Conservation (phyloP, 139 green algal species). For the Helicosporidium sp. region DNA sequence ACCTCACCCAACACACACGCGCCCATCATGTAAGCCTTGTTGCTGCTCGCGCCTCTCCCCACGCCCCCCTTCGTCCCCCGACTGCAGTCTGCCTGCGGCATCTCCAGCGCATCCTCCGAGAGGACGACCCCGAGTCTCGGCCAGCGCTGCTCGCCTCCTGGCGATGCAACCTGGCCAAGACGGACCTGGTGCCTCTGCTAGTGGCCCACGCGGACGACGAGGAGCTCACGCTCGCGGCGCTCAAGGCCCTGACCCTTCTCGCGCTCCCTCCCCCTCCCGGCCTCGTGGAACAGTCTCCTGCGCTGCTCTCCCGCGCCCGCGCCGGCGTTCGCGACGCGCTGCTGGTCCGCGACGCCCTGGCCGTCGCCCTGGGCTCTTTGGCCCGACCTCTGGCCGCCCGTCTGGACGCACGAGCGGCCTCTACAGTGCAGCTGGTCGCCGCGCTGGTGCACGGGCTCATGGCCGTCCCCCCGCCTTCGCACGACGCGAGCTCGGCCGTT, state of each 20-base stretch:
- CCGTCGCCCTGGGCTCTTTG: conserved; percentile 32
- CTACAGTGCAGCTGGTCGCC: conserved; percentile 39
- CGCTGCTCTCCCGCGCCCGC: not conserved
- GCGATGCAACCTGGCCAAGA: conserved; percentile 34
- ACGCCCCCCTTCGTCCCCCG: no score
- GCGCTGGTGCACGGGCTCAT: conserved; percentile 65
- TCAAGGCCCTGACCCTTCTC: conserved; percentile 80
- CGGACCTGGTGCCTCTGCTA: conserved; percentile 69
- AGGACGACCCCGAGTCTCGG: conserved; percentile 50
- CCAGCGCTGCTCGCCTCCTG: conserved; percentile 59
- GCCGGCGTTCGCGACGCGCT: conserved; percentile 43
- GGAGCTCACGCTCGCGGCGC: conserved; percentile 64
- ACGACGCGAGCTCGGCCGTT: no score
- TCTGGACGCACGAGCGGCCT: conserved; percentile 22
- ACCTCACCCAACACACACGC: no score
- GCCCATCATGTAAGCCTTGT: no score
- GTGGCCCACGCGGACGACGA: conserved; percentile 46
- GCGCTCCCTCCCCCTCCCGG: conserved; percentile 48
- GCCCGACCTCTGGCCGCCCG: no score
- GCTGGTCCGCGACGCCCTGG: conserved; percentile 38
- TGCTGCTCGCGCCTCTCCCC: no score
- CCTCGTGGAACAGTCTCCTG: not conserved
- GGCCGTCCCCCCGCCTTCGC: conserved; percentile 61
- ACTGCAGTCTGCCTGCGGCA: conserved; percentile 63
- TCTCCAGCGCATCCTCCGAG: conserved; percentile 68